Evolutionary conservation across 192 early-diverging fungal species (phyloP), one percentile per base, ranked within the genome.

Genomic region (Coemansia sp.): DNA sequence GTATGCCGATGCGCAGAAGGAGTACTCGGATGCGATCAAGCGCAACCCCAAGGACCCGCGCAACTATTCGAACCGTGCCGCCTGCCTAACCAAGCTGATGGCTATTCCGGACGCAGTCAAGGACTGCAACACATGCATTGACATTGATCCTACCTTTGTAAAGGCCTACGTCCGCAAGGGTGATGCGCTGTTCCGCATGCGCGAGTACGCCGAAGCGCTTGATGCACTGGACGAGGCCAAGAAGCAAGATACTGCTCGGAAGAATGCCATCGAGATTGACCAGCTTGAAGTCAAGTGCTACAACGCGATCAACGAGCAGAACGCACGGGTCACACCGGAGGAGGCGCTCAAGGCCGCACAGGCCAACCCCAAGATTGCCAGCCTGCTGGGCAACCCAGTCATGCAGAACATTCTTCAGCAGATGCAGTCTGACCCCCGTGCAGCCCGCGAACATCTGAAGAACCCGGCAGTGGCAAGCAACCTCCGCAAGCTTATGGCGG

Each of bases 121-220:
- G 85, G 97, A 99, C 83, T 94, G 92, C 68, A 92, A 99, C 47
- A 88, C 80, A 59, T 93, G 93, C 61, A 87, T 98, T 43, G 70
- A 82, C 53, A 71, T 95, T 7, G 97, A 99, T 72, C 87, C 89
- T 25, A 85, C 82, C 31, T 99, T 96, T 76, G 85, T 94, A 59
- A 94, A 94, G 84, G 97, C 91, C 29, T 97, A 99, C 74, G 89
- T 94, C 50, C 93, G 97, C 71, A 98, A 97, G 87, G 94, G 94
- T 41, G 90, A 89, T 16, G 88, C 96, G 64, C 85, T 93, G 61
- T 87, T 91, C 69, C 84, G 90, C 57, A 94, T 91, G 84, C 90
- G 91, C 76, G 96, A 99, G 53, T 96, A 90, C 67, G 80, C 84
- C 17, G 89, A 94, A 67, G 84, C 87, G 14, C 79, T 98, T 27